Conservation (phyloP, 108 stramenopile species). For the Pseudonitzschia pungens region DNA sequence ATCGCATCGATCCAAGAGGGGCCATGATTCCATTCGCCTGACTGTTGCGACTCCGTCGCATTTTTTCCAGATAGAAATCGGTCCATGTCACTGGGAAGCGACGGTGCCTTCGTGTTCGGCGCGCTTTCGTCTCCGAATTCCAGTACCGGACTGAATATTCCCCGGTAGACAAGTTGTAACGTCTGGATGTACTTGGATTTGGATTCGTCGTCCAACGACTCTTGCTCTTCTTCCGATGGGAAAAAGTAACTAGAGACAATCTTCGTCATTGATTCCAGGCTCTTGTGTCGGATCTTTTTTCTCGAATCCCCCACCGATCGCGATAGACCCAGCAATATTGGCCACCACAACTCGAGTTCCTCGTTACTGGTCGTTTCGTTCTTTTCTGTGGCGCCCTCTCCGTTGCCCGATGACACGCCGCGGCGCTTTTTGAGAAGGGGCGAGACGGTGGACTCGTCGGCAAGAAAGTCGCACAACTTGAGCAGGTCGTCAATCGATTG, state of each 20-base stretch:
- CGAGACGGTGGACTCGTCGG: slow-evolving; percentile 41
- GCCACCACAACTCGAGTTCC: slow-evolving; percentile 94
- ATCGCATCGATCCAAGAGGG: slow-evolving; percentile 73
- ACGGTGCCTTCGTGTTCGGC: slow-evolving; percentile 23
- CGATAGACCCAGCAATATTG: slow-evolving; percentile 90
- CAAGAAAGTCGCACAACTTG: slow-evolving; percentile 56
- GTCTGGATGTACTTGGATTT: slow-evolving; percentile 66
- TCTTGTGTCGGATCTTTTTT: slow-evolving; percentile 56
- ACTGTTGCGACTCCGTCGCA: slow-evolving; percentile 8
- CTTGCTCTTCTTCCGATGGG: slow-evolving; percentile 20
- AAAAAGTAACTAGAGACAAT: slow-evolving; percentile 79
- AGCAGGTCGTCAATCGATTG: slow-evolving; percentile 69
- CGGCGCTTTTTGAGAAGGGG: slow-evolving; percentile 32
- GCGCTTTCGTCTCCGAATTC: slow-evolving; percentile 63
- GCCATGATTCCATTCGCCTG: neutral
- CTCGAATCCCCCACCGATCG: slow-evolving; percentile 83
- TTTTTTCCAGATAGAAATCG: slow-evolving; percentile 46
- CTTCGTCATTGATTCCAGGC: slow-evolving; percentile 56
- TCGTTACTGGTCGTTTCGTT: slow-evolving; percentile 11
- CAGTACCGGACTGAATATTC: slow-evolving; percentile 80
- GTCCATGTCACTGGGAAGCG: slow-evolving; percentile 74
- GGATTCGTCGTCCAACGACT: slow-evolving; percentile 13
- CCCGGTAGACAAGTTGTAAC: slow-evolving; percentile 77
- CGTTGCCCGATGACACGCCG: neutral
- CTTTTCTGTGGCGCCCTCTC: neutral